These are phyloP conservation scores for Linderniella brevidens DNA, from an alignment of 257 asterid species.

Conservation along the genomic window DNA sequence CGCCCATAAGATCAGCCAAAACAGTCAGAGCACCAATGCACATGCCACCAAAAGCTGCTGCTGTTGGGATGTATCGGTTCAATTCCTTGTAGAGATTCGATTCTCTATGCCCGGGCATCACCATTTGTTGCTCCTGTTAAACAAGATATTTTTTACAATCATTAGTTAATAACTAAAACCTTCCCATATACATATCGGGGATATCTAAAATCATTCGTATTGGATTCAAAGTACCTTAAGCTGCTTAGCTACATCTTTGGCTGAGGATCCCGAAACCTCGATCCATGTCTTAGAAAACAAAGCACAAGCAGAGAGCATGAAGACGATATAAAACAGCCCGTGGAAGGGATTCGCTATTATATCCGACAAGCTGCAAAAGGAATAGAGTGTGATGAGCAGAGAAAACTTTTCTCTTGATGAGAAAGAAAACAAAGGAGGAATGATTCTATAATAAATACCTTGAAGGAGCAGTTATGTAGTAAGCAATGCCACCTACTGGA, in stretches of 20 bases:
- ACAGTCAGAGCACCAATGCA: slow-evolving; percentile 23
- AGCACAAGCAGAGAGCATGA: slow-evolving; percentile 27
- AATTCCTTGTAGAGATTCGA: slow-evolving; percentile 19
- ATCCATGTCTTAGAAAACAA: slow-evolving; percentile 25
- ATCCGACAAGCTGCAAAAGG: slow-evolving; percentile 21
- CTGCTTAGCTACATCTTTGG: slow-evolving; percentile 28
- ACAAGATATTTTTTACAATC: not conserved
- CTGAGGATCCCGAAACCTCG: slow-evolving; percentile 26
- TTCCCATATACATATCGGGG: no score
- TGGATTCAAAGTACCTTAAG: slow-evolving; percentile 11
- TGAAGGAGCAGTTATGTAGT: slow-evolving; percentile 17
- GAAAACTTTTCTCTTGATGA: not conserved
- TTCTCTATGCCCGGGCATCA: slow-evolving; percentile 10
- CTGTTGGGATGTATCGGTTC: slow-evolving; percentile 19
- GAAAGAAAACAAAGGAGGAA: not conserved
- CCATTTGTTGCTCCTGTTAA: slow-evolving; percentile 19
- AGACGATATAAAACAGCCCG: slow-evolving; percentile 19
- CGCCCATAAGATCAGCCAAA: slow-evolving; percentile 22
- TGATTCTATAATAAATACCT: slow-evolving; percentile 1
- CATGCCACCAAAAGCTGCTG: slow-evolving; percentile 18
- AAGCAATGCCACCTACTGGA: slow-evolving; percentile 15
- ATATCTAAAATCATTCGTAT: not conserved
- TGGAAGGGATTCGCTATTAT: slow-evolving; percentile 22
- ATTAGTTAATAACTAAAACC: no score
- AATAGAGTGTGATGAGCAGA: not conserved